Percentiles rank a stretch among this genome's conserved stretches.
Conservation (phyloP, 306 rosid species). For the Lotus japonicus region DNA sequence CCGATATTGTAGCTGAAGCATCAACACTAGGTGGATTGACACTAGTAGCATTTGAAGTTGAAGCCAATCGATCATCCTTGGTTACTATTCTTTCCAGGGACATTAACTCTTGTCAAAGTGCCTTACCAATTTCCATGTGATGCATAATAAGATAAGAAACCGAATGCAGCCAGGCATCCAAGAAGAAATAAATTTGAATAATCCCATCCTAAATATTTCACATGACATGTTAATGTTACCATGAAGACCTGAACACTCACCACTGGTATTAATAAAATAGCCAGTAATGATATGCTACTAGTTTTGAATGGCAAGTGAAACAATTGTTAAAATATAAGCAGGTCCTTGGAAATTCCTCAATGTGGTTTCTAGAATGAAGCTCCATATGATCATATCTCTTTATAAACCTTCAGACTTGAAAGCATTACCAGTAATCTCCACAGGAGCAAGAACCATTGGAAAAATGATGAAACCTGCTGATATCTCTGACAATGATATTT, state of each 20-base stretch:
- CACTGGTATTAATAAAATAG: not conserved
- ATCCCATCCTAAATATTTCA: not conserved
- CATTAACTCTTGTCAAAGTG: not conserved
- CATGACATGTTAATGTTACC: not conserved
- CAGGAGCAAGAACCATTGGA: constrained; percentile 40
- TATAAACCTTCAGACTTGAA: not conserved
- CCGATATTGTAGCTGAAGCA: not conserved
- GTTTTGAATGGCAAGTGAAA: not conserved
- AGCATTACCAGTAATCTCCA: constrained; percentile 49
- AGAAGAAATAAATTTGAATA: not conserved
- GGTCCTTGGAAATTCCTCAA: not conserved
- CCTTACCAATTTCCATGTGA: not conserved
- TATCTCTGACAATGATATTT: constrained; percentile 43
- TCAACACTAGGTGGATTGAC: not conserved
- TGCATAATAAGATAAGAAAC: too few species aligned
- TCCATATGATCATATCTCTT: not conserved
- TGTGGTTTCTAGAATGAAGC: not conserved
- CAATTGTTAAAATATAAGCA: not conserved
- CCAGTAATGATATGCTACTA: not conserved
- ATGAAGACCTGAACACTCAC: not conserved
- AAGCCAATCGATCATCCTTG: not conserved
- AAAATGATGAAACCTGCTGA: constrained; percentile 52
- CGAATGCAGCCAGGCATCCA: not conserved
- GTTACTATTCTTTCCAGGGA: not conserved
- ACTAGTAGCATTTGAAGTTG: not conserved